These are phyloP conservation scores for Lachnellula subtilissima DNA, from an alignment of 2,329 filamentous ascomycete species.

Conservation along the genomic window DNA sequence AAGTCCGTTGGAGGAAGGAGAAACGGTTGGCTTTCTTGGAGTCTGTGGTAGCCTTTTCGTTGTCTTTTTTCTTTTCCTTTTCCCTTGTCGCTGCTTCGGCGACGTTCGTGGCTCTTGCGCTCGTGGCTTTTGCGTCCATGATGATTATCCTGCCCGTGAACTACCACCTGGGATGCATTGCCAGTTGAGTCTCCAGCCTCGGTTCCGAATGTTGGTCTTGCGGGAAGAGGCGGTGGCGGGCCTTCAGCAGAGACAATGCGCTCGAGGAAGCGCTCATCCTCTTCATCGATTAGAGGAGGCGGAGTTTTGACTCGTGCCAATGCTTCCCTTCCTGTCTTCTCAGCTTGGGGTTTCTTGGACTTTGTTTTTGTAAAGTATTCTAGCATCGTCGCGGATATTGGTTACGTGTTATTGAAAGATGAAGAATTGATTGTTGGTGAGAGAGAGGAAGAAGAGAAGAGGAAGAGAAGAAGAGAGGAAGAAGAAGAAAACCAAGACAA, in stretches of 20 bases:
- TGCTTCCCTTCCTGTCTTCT: constrained; percentile 36
- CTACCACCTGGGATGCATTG: constrained; percentile 33
- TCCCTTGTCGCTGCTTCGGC: constrained; percentile 9
- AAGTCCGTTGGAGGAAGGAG: constrained; percentile 32
- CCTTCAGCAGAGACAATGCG: constrained; percentile 47
- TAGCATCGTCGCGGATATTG: constrained; percentile 43
- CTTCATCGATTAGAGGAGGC: constrained; percentile 46
- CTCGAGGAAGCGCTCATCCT: constrained; percentile 56
- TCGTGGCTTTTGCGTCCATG: constrained; percentile 5
- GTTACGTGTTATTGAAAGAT: not conserved
- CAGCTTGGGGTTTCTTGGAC: constrained; percentile 53
- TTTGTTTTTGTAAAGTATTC: constrained; percentile 61
- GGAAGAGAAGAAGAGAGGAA: too few relatives aligned
- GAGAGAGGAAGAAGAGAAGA: too few relatives aligned
- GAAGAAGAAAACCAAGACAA: too few relatives aligned
- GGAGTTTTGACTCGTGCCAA: constrained; percentile 7
- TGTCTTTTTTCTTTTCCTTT: constrained; percentile 23
- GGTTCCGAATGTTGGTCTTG: constrained; percentile 19
- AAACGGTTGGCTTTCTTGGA: constrained; percentile 37
- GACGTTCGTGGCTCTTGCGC: constrained; percentile 18
- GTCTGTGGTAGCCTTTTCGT: constrained; percentile 26
- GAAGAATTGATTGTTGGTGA: too few relatives aligned
- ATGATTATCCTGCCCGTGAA: constrained; percentile 42
- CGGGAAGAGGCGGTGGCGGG: constrained; percentile 49
- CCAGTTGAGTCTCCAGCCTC: constrained; percentile 23